Percentiles rank a stretch among this genome's conserved stretches.
Evolutionary conservation across 306 rosid species (phyloP).

Genomic region (Glycine soja): DNA sequence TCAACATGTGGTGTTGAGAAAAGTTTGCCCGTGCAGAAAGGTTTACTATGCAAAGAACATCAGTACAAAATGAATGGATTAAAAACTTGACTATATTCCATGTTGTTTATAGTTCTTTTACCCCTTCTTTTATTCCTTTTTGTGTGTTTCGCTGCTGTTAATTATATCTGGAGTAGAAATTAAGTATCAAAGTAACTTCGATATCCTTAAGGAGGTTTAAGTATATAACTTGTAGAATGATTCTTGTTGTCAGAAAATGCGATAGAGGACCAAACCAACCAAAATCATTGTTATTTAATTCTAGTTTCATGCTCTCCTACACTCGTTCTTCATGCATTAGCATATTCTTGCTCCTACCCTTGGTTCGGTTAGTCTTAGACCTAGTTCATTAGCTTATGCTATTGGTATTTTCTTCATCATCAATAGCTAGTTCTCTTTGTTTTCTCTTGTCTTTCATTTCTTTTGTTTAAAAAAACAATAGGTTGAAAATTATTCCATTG

Average conservation of each 20-base stretch:
- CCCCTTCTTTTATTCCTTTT: neutral
- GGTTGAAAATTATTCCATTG: too few species aligned
- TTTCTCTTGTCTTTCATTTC: too few species aligned
- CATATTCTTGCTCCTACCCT: too few species aligned
- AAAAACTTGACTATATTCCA: neutral
- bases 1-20: conserved; percentile 11
- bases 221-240: neutral
- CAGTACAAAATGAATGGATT: neutral
- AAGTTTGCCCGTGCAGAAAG: conserved; percentile 1
- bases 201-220: neutral
- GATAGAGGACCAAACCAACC: neutral
- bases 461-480: too few species aligned
- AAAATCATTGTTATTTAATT: neutral
- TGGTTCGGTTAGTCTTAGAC: too few species aligned
- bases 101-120: neutral
- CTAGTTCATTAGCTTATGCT: too few species aligned
- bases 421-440: too few species aligned
- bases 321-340: too few species aligned
- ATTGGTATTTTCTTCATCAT: too few species aligned
- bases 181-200: neutral
- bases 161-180: neutral
- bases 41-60: neutral
- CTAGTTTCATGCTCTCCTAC: too few species aligned
- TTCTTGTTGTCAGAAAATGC: neutral
- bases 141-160: neutral